phyloP scores from a whole-genome alignment of 371 early-diverging fungal genomes.

The Mucor mucedo region DNA sequence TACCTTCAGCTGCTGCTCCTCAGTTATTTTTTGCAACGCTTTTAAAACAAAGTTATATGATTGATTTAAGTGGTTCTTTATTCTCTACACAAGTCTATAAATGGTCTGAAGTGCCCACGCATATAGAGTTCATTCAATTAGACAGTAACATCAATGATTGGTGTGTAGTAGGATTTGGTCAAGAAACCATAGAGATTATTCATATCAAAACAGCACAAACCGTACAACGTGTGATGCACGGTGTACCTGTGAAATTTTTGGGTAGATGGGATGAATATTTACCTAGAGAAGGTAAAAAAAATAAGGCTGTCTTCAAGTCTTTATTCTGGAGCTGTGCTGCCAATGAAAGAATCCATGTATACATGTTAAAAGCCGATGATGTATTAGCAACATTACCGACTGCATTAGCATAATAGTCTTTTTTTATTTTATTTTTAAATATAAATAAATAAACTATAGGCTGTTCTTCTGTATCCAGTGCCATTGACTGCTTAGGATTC shows the following conservation, averaged over 20 bases:
- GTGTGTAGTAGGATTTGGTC: conserved; percentile 48
- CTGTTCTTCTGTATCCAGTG: conserved; percentile 1
- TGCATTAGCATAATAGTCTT: not conserved
- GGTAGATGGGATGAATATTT: conserved; percentile 32
- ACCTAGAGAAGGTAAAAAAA: conserved; percentile 12
- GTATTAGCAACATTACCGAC: not conserved
- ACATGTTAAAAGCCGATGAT: conserved; percentile 25
- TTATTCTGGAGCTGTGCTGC: conserved; percentile 28
- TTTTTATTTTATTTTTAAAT: not conserved
- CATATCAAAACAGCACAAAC: conserved; percentile 33
- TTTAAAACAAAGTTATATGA: conserved; percentile 46
- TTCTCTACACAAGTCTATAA: conserved; percentile 45
- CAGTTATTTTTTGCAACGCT: conserved; percentile 54
- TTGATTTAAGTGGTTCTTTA: conserved; percentile 42
- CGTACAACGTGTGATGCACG: conserved; percentile 43
- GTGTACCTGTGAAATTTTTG: conserved; percentile 42
- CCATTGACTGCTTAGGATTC: conserved; percentile 17
- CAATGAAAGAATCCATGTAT: conserved; percentile 28
- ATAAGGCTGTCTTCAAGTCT: conserved; percentile 14
- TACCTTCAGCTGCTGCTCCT: conserved; percentile 43
- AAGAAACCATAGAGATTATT: conserved; percentile 40
- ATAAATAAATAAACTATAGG: conserved; percentile 1
- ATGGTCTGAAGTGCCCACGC: conserved; percentile 44
- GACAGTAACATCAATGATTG: conserved; percentile 22
- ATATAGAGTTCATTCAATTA: conserved; percentile 45